Base-by-base conservation (phyloP, 257 asterid species). In the Solanum sitiens region DNA sequence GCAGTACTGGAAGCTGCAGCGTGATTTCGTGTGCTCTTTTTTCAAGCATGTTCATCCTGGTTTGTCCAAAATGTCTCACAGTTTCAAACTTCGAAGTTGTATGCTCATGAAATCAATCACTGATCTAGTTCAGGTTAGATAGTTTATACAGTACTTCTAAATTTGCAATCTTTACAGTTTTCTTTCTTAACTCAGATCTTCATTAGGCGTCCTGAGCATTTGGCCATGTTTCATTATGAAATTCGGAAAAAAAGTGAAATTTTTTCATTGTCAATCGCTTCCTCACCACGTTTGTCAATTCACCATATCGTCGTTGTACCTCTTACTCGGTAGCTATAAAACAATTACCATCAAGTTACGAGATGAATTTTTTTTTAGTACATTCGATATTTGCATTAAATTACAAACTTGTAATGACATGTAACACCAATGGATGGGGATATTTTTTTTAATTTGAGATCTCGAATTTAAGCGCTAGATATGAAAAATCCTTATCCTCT, bases 1-100 rank as follows among this genome's bases (percentile, higher is more conserved):
- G 89, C 90, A 59, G 95, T 93, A 71, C 12, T 94, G 23, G 91
- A 84, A 87, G 91, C 91, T 44, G 87, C 70, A 18, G 45, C 27
- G 7, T 80, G 70, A 80, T 47, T 56, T 80, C 0, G 6, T 23
- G 6, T 80, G 68, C 30, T 47, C 33, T 9, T 47, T 47, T 80
- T 5, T 15, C 67, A 5, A 47, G 27, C 25, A 30, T 47, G 44
- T 10, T 47, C 44, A 30, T 80, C 18, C 68, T 16, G 63, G 15
- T 30, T 30, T 16, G 15, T 80, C 67, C 68, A 47, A 80, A 45
- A 45, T 80, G 68, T 27, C 25, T 1, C 40, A 27, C 4, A 56
- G 42, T 80, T 80, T 45, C 42, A 30, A 9, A 47, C 47, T 80
- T 45, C 42, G 16, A 9, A 47, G 27, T 47, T 40, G 7, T 79